Percentiles rank a stretch among this genome's conserved stretches.
Evolutionary conservation across 2,329 filamentous ascomycete genomes (phyloP).

Genomic region (Samsoniella hepiali): DNA sequence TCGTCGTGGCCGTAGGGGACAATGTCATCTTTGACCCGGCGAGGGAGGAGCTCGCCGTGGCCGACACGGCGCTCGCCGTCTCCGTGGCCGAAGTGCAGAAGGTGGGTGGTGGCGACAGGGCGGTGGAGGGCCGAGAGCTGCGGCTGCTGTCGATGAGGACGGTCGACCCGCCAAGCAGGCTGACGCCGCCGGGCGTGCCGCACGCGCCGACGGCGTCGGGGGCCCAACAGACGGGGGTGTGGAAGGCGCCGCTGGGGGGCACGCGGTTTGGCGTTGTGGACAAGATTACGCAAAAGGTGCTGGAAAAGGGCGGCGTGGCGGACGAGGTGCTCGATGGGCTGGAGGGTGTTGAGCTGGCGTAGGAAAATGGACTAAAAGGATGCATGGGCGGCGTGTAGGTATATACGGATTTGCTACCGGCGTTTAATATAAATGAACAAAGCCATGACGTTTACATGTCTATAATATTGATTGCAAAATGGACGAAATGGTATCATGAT

Average conservation of each 20-base stretch:
- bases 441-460: neutral
- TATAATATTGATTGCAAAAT: no score
- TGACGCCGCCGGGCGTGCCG: constrained; percentile 68
- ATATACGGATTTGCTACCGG: neutral
- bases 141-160: constrained; percentile 67
- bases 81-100: constrained; percentile 59
- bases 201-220: constrained; percentile 46
- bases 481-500: no score
- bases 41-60: constrained; percentile 88
- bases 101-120: constrained; percentile 16
- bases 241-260: constrained; percentile 81
- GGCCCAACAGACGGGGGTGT: constrained; percentile 56
- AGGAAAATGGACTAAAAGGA: constrained; percentile 18
- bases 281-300: constrained; percentile 70
- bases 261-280: constrained; percentile 71
- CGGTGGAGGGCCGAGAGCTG: constrained; percentile 46
- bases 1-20: constrained; percentile 80
- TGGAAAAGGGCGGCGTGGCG: constrained; percentile 75
- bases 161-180: constrained; percentile 69
- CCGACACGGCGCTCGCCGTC: constrained; percentile 82
- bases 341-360: constrained; percentile 68
- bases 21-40: constrained; percentile 94
- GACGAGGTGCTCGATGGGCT: constrained; percentile 82
- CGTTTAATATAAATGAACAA: constrained; percentile 1
- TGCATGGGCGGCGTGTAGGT: neutral